phyloP scores from a whole-genome alignment of 2,329 filamentous ascomycete genomes.

The Pseudocercospora macadamiae region DNA sequence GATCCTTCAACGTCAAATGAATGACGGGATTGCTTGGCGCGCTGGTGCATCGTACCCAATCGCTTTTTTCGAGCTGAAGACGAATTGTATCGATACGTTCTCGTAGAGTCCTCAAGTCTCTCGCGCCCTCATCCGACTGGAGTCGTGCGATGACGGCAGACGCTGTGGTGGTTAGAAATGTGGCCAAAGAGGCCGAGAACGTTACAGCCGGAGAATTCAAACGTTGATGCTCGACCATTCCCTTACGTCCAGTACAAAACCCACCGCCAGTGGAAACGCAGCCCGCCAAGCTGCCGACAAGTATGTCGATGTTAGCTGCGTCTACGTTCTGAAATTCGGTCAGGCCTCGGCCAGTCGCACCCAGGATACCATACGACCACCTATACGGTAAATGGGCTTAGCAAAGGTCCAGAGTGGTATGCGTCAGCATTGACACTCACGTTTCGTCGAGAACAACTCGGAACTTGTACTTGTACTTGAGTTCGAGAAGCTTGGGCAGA shows the following conservation, averaged over 20 bases:
- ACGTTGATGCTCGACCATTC: constrained; percentile 96
- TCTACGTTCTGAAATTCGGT: constrained; percentile 97
- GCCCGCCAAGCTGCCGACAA: constrained; percentile 87
- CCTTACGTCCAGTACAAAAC: constrained; percentile 88
- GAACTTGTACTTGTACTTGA: constrained; percentile 97
- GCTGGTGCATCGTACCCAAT: constrained; percentile 79
- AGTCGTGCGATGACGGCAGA: constrained; percentile 85
- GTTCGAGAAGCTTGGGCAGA: constrained; percentile 84
- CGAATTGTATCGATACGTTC: constrained; percentile 86
- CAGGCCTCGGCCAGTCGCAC: constrained; percentile 84
- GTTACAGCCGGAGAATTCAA: constrained; percentile 91
- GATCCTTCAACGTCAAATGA: constrained; percentile 78
- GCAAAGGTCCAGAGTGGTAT: too few relatives aligned
- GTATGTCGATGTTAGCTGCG: constrained; percentile 90
- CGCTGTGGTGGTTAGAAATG: constrained; percentile 87
- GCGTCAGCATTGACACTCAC: too few relatives aligned
- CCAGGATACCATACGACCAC: constrained; percentile 93
- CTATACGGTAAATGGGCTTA: background rate
- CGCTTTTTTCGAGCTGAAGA: constrained; percentile 77
- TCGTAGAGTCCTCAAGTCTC: constrained; percentile 73
- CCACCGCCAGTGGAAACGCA: constrained; percentile 89
- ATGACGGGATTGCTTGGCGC: constrained; percentile 82
- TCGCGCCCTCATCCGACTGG: constrained; percentile 71
- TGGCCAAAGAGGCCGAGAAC: constrained; percentile 90
- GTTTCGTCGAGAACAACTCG: constrained; percentile 96